Evolutionary conservation across 2,329 filamentous ascomycete genomes (phyloP).

Genomic region (Fragosphaeria purpurea): DNA sequence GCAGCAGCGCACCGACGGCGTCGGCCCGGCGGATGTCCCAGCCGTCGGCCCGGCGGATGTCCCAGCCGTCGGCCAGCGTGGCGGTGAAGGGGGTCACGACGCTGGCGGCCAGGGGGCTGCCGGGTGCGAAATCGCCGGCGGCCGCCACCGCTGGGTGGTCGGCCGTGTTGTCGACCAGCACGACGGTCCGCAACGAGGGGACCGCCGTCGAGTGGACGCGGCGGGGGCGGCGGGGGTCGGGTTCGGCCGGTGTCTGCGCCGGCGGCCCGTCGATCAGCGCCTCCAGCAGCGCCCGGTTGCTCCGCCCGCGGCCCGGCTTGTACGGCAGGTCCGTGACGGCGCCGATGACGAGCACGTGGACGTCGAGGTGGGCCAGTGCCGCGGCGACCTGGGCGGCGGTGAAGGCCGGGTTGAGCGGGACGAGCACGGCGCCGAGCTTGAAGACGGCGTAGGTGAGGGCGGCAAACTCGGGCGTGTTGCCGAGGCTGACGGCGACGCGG

Average conservation of each 20-base stretch:
- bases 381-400: conserved; percentile 67
- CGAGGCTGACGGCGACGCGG: conserved; percentile 74
- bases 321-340: conserved; percentile 77
- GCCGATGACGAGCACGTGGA: conserved; percentile 69
- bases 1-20: background rate
- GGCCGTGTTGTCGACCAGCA: conserved; percentile 68
- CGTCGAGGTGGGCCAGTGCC: conserved; percentile 66
- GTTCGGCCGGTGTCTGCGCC: no score
- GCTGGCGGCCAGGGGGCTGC: no score
- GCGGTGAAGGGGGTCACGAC: conserved; percentile 39
- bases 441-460: conserved; percentile 81
- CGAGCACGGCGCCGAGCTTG: conserved; percentile 87
- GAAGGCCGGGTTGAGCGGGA: conserved; percentile 89
- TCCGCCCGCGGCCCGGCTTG: conserved; percentile 43
- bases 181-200: conserved; percentile 59
- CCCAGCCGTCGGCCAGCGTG: conserved; percentile 20
- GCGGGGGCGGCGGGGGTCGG: no score
- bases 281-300: conserved; percentile 39
- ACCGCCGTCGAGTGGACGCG: conserved; percentile 41
- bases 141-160: conserved; percentile 36
- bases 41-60: conserved; percentile 1
- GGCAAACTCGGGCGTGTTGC: conserved; percentile 77
- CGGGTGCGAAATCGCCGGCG: conserved; percentile 17
- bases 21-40: no score
- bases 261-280: conserved; percentile 1